Conservation (phyloP, 2,329 filamentous ascomycete genomes). For the Chrysoporthe cubensis region DNA sequence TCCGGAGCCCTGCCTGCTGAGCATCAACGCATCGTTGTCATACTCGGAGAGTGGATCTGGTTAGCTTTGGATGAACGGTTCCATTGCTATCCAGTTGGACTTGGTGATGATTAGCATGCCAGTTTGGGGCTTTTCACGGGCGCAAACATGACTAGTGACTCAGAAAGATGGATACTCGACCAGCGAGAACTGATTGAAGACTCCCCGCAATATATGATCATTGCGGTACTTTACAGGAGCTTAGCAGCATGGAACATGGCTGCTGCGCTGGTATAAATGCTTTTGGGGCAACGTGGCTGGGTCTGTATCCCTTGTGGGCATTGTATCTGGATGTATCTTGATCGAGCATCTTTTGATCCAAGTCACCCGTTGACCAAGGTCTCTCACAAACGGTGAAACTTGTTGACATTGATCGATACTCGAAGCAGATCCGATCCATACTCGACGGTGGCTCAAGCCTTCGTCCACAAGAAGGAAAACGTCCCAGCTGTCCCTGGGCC, state of each 20-base stretch:
- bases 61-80: conserved; percentile 48
- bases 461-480: no score
- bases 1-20: conserved; percentile 49
- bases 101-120: conserved; percentile 53
- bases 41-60: conserved; percentile 53
- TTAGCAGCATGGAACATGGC: conserved; percentile 30
- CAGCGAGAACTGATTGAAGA: background rate
- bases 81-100: conserved; percentile 54
- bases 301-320: conserved; percentile 49
- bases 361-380: conserved; percentile 3
- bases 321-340: conserved; percentile 51
- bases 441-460: no score
- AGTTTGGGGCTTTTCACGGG: conserved; percentile 49
- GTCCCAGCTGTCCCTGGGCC: no score
- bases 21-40: conserved; percentile 50
- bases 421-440: no score
- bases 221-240: conserved; percentile 30
- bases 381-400: conserved; percentile 46
- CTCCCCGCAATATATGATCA: conserved; percentile 30
- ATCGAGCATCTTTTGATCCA: no score
- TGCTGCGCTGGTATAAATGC: conserved; percentile 46
- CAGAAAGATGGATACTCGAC: background rate
- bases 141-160: conserved; percentile 44
- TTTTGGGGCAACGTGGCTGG: conserved; percentile 55
- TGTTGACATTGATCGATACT: conserved; percentile 38